Evolutionary conservation across 2,329 filamentous ascomycete species (phyloP).

Genomic region (Microdochium trichocladiopsis): DNA sequence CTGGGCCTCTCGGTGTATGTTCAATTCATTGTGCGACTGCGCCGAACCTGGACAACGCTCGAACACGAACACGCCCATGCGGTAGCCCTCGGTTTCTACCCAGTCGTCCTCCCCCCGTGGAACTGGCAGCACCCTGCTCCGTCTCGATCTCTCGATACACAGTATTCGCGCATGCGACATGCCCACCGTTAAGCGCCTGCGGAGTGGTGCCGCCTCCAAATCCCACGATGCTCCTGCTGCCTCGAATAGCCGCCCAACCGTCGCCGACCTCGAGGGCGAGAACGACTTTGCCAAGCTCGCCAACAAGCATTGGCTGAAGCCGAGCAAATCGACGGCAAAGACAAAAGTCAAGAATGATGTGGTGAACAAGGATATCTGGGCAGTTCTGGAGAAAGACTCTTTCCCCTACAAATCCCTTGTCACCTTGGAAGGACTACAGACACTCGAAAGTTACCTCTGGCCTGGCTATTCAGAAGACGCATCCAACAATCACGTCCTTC

Average conservation of each 20-base stretch:
- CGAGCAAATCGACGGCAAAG: slow-evolving; percentile 51
- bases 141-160: not conserved
- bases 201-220: slow-evolving; percentile 38
- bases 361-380: slow-evolving; percentile 84
- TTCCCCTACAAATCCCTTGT: slow-evolving; percentile 75
- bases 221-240: slow-evolving; percentile 28
- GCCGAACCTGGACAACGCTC: no score
- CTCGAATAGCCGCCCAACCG: slow-evolving; percentile 47
- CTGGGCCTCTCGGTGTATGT: no score
- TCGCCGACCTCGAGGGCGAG: slow-evolving; percentile 65
- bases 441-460: slow-evolving; percentile 92
- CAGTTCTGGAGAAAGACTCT: slow-evolving; percentile 71
- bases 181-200: slow-evolving; percentile 54
- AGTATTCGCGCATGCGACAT: slow-evolving; percentile 23
- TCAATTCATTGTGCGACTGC: no score
- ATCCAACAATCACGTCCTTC: slow-evolving; percentile 84
- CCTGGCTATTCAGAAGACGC: slow-evolving; percentile 83
- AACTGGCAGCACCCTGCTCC: not conserved
- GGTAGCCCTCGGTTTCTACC: no score
- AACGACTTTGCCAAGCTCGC: slow-evolving; percentile 71
- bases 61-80: no score
- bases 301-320: slow-evolving; percentile 75
- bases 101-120: not conserved
- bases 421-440: slow-evolving; percentile 82
- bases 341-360: slow-evolving; percentile 76